phyloP scores from a whole-genome alignment of 140 eudicot genomes.

The Bidens hawaiensis region DNA sequence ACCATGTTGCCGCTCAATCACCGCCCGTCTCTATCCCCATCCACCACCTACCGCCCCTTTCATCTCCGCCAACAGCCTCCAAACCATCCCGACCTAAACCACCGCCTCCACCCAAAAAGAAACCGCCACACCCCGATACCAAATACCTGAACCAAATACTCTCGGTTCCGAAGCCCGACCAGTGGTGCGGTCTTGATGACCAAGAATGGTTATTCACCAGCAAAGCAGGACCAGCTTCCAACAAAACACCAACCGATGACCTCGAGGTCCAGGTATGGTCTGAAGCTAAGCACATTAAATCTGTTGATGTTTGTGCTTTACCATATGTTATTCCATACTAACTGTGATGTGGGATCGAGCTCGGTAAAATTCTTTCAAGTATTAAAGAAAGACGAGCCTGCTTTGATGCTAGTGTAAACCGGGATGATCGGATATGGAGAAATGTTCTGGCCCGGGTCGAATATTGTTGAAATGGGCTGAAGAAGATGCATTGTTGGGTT shows the following conservation, averaged over 20 bases:
- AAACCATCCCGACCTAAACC: slow-evolving; percentile 25
- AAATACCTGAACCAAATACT: slow-evolving; percentile 44
- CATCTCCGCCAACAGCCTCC: slow-evolving; percentile 11
- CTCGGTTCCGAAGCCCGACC: slow-evolving; percentile 46
- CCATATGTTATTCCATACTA: slow-evolving; percentile 83
- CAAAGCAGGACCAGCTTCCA: slow-evolving; percentile 22
- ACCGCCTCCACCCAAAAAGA: slow-evolving; percentile 32
- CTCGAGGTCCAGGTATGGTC: slow-evolving; percentile 58
- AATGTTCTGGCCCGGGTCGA: slow-evolving; percentile 6
- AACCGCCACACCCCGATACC: slow-evolving; percentile 54
- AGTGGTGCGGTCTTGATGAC: slow-evolving; percentile 46
- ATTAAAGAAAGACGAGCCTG: neutral
- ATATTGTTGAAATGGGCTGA: slow-evolving; percentile 3
- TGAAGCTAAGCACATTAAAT: slow-evolving; percentile 62
- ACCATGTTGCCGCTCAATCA: slow-evolving; percentile 18
- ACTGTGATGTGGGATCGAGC: slow-evolving; percentile 16
- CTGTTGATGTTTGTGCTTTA: slow-evolving; percentile 61
- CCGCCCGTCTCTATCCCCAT: slow-evolving; percentile 12
- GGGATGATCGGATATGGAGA: slow-evolving; percentile 5
- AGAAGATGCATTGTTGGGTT: slow-evolving; percentile 37
- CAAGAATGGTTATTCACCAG: slow-evolving; percentile 57
- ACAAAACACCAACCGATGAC: slow-evolving; percentile 26
- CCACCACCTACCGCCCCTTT: slow-evolving; percentile 11
- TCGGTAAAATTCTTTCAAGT: neutral
- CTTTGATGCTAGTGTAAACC: neutral